A percentile compares a stretch with the other conserved stretches of the same genome.
Evolutionary conservation across 257 asterid genomes (phyloP).

Genomic region (Leptodermis oblonga): DNA sequence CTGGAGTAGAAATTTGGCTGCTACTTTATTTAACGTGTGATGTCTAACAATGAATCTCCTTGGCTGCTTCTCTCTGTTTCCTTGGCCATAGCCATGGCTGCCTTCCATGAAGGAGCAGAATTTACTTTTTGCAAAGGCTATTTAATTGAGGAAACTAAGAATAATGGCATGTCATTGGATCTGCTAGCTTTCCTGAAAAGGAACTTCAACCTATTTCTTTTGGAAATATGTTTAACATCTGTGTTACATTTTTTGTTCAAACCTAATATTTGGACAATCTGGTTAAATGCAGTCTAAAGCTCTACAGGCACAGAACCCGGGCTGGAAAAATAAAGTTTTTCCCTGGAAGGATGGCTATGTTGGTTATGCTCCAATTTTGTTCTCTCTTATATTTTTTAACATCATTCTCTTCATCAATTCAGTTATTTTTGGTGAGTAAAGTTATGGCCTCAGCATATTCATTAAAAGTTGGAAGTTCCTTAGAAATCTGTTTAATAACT

Average conservation of each 20-base stretch:
- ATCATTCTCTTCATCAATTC: constrained; percentile 67
- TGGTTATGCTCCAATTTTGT: constrained; percentile 85
- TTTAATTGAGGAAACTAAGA: not conserved
- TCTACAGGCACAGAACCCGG: constrained; percentile 39
- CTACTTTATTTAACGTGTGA: not conserved
- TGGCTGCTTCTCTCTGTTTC: not conserved
- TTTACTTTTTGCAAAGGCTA: not conserved
- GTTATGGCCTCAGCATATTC: constrained; percentile 7
- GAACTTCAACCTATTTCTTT: not conserved
- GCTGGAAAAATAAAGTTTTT: constrained; percentile 52
- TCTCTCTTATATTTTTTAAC: constrained; percentile 51
- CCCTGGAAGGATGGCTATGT: constrained; percentile 46
- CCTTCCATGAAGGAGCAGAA: not conserved
- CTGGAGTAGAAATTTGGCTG: not conserved
- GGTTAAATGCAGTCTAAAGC: constrained; percentile 63
- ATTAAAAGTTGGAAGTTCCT: constrained; percentile 20
- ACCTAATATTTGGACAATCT: constrained; percentile 21
- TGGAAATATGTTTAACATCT: not conserved
- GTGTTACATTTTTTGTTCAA: not conserved
- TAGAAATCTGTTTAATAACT: constrained; percentile 29
- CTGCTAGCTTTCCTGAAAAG: not conserved
- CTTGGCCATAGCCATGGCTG: not conserved
- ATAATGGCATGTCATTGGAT: not conserved
- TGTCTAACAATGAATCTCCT: not conserved
- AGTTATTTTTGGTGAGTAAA: constrained; percentile 71